Base-by-base conservation (phyloP, 139 green algal genomes). In the Parachlorella kessleri region DNA sequence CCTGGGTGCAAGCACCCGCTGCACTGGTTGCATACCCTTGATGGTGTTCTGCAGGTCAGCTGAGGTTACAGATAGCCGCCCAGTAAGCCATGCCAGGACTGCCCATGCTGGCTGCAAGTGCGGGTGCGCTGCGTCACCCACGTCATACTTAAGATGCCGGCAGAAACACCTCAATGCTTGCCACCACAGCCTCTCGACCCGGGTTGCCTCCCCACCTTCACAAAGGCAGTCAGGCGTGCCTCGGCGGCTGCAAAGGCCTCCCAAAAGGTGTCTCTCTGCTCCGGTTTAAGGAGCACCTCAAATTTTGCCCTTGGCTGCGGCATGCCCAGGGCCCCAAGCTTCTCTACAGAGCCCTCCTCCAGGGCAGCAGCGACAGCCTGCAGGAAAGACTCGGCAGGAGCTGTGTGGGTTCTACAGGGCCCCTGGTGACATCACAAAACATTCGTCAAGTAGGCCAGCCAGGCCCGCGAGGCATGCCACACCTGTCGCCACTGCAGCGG, bases 231-330 rank as follows among this genome's bases (percentile, higher is more conserved):
- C 3, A 6, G 23, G 48, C 6, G 32, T 9, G 42, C 10, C 42
- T 32, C 42, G 66, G 4, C 32, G 42, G 70, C 32, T 76, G 32
- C 4, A 48, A 48, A 1, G 8, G 42, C 33, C 33, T 37, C 21
- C 66, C 33, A 42, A 76, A 33, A 42, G 66, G 42, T 33, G 66
- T 14, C 42, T 76, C n/a, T n/a, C n/a, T n/a, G n/a, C 70, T 76
- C 42, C 42, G 21, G 21, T 6, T 3, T 2, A 21, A 42, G 2
- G n/a, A 41, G n/a, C 21, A 39, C 30, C n/a, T 6, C 5, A 42
- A 30, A 33, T 70, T 55, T 55, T 53, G 72, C 53, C 38, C 38
- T 4, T 36, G 54, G 54, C 35, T 55, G 54, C 26, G 72, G 35
- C 72, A 77, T 1, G 8, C 72, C 72, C 35, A 55, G 35, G 0